A percentile compares a stretch with the other conserved stretches of the same genome.
Evolutionary conservation across 208 protist species (phyloP).

Genomic region (Leishmania aethiopica): DNA sequence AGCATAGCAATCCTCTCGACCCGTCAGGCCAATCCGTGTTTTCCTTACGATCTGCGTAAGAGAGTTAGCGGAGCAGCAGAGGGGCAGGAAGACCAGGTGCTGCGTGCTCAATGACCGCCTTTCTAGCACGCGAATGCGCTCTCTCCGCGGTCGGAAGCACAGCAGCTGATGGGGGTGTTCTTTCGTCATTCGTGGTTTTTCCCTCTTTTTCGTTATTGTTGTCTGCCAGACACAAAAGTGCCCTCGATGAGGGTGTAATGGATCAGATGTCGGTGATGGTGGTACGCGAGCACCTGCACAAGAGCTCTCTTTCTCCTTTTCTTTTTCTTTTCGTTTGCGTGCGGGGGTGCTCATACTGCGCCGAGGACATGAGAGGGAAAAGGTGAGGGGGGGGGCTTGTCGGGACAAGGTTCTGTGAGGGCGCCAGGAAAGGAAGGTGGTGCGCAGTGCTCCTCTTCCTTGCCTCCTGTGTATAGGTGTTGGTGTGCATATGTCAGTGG

Average conservation of each 20-base stretch:
- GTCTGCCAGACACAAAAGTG: neutral
- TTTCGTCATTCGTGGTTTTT: neutral
- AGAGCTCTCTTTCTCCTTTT: neutral
- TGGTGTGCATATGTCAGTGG: neutral
- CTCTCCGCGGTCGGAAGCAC: neutral
- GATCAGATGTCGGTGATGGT: neutral
- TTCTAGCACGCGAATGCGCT: neutral
- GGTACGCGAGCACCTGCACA: neutral
- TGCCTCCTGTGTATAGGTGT: neutral
- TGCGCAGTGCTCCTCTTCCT: neutral
- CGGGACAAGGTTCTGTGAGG: neutral
- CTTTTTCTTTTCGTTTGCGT: neutral
- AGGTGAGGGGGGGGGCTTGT: neutral
- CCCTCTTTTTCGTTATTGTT: neutral
- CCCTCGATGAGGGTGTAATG: neutral
- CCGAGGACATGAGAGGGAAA: neutral
- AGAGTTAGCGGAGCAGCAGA: neutral
- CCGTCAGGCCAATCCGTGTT: conserved; percentile 36
- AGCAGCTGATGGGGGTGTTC: neutral
- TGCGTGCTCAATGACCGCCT: neutral
- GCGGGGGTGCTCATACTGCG: neutral
- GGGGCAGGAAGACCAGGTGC: neutral
- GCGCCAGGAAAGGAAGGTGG: neutral
- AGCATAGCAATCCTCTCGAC: conserved; percentile 20
- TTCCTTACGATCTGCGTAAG: conserved; percentile 44